Percentiles rank a stretch among this genome's conserved stretches.
These are phyloP conservation scores for Croton laevigatus DNA, from an alignment of 441 rosid genomes.

Conservation along the genomic window DNA sequence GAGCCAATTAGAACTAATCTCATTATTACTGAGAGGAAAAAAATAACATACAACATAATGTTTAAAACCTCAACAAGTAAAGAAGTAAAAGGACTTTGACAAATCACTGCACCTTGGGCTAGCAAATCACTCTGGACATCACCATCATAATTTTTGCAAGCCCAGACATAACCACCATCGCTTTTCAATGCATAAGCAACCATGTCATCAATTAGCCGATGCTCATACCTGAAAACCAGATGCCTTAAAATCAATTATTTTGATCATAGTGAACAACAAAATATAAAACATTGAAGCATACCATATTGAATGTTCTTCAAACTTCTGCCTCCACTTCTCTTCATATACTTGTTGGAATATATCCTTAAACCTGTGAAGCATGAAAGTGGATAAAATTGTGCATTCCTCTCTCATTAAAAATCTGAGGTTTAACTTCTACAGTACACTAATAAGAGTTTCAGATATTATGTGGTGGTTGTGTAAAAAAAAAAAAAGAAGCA, in stretches of 20 bases:
- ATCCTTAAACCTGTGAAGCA: constrained; percentile 75
- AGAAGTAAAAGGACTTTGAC: not conserved
- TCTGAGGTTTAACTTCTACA: constrained; percentile 1
- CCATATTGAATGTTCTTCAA: constrained; percentile 92
- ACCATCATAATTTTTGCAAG: constrained; percentile 97
- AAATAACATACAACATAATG: not conserved
- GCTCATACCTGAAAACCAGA: constrained; percentile 72
- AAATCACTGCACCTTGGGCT: constrained; percentile 71
- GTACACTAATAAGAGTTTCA: not conserved
- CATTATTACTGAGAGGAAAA: not conserved
- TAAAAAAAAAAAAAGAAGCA: constrained; percentile 18
- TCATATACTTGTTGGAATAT: constrained; percentile 92
- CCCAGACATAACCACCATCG: constrained; percentile 99
- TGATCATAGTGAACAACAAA: constrained; percentile 1
- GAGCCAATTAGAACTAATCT: not conserved
- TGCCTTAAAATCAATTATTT: constrained; percentile 15
- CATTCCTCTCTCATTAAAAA: constrained; percentile 1
- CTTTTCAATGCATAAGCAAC: constrained; percentile 96
- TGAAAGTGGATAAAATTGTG: constrained; percentile 20
- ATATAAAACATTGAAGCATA: constrained; percentile 27
- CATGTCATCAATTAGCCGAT: constrained; percentile 96
- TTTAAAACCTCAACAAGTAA: not conserved
- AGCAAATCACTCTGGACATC: constrained; percentile 98
- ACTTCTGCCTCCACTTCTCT: constrained; percentile 82
- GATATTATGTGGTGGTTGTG: not conserved